Percentiles rank a stretch among this genome's conserved stretches.
Conservation (phyloP, 768 basidiomycete species). For the Tremella yokohamensis region DNA sequence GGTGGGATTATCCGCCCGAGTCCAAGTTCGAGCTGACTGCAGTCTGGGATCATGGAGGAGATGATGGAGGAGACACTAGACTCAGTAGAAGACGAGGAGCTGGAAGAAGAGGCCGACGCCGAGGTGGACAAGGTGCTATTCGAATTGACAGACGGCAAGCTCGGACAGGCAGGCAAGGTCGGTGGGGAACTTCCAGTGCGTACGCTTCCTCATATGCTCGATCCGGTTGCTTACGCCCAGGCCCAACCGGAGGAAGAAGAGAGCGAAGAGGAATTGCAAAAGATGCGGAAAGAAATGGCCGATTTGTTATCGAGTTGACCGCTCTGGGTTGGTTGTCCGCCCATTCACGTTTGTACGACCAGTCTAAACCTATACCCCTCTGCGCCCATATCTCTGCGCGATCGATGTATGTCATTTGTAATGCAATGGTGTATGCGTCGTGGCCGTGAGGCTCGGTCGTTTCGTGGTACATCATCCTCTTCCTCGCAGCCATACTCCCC, state of each 20-base stretch:
- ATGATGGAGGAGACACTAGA: conserved; percentile 94
- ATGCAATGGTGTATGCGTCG: not conserved
- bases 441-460: too few relatives aligned
- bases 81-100: conserved; percentile 77
- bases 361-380: not conserved
- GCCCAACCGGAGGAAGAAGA: conserved; percentile 61
- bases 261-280: conserved; percentile 81
- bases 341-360: conserved; percentile 2
- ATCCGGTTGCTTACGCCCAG: conserved; percentile 8
- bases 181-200: conserved; percentile 72
- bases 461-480: not conserved
- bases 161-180: conserved; percentile 77
- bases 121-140: conserved; percentile 96
- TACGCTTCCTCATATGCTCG: conserved; percentile 14
- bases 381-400: too few relatives aligned
- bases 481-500: not conserved
- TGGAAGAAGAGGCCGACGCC: conserved; percentile 93
- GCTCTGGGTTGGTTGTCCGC: conserved; percentile 54
- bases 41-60: conserved; percentile 97
- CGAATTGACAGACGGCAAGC: conserved; percentile 90
- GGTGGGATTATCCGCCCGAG: conserved; percentile 53
- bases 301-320: conserved; percentile 60
- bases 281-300: conserved; percentile 82
- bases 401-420: not conserved
- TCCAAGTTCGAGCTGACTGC: conserved; percentile 7